Conservation (phyloP, 306 rosid species). For the Cucurbita maxima region DNA sequence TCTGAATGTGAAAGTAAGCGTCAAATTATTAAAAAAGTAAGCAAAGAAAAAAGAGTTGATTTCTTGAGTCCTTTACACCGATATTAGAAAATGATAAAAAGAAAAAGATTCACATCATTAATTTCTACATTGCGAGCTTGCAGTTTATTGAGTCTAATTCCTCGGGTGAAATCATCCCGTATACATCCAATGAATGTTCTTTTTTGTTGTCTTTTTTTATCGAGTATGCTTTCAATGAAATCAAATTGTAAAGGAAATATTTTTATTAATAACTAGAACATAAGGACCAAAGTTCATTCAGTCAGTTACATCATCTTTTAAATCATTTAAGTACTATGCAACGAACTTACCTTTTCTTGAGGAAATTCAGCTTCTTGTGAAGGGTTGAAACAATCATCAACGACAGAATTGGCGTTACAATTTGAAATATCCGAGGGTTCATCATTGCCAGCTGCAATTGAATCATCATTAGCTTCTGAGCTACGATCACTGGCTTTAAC, state of each 20-base stretch:
- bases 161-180: not conserved
- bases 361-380: slow-evolving; percentile 18
- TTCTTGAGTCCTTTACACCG: not conserved
- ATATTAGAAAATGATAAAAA: not conserved
- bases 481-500: slow-evolving; percentile 12
- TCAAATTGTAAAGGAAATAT: not conserved
- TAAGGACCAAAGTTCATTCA: not conserved
- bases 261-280: not conserved
- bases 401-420: slow-evolving; percentile 19
- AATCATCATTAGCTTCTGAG: slow-evolving; percentile 11
- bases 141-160: not conserved
- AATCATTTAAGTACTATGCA: not conserved
- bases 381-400: slow-evolving; percentile 22
- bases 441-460: slow-evolving; percentile 11
- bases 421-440: slow-evolving; percentile 16
- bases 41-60: not conserved
- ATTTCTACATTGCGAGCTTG: not conserved
- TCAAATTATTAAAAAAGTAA: not conserved
- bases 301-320: not conserved
- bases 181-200: not conserved
- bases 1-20: not conserved
- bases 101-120: not conserved
- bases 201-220: not conserved
- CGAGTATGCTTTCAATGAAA: not conserved
- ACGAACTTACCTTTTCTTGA: slow-evolving; percentile 25